Percentiles rank a stretch among this genome's conserved stretches.
These are phyloP conservation scores for Vigna unguiculata DNA, from an alignment of 306 rosid genomes.

Conservation along the genomic window DNA sequence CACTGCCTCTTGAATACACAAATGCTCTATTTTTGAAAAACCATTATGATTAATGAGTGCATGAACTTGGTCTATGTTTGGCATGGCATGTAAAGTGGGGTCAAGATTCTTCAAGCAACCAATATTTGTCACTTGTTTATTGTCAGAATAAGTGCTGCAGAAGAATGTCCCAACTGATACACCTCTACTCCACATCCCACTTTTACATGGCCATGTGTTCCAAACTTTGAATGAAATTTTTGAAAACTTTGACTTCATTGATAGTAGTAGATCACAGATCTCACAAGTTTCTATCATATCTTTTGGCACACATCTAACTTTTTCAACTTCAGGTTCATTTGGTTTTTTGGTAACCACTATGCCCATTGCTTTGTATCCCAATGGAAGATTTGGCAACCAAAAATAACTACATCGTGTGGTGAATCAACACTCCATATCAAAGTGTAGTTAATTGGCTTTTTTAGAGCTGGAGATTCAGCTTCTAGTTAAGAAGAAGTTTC, in stretches of 20 bases:
- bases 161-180: constrained; percentile 28
- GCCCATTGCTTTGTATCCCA: constrained; percentile 24
- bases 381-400: constrained; percentile 32
- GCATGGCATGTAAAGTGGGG: constrained; percentile 31
- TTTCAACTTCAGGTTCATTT: constrained; percentile 10
- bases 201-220: constrained; percentile 21
- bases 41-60: constrained; percentile 10
- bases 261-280: neutral
- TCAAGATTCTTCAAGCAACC: constrained; percentile 32
- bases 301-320: constrained; percentile 6
- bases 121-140: neutral
- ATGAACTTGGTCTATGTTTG: constrained; percentile 22
- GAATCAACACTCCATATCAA: constrained; percentile 28
- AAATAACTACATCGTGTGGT: constrained; percentile 23
- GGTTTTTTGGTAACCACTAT: constrained; percentile 2
- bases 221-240: constrained; percentile 17
- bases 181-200: constrained; percentile 19
- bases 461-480: constrained; percentile 22
- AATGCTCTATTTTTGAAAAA: constrained; percentile 18
- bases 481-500: neutral
- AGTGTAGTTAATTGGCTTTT: constrained; percentile 19
- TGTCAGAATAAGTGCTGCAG: constrained; percentile 16
- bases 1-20: constrained; percentile 29
- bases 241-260: neutral
- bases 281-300: constrained; percentile 10